Conservation (phyloP, 768 basidiomycete genomes). For the Neoboletus subvelutipes region DNA sequence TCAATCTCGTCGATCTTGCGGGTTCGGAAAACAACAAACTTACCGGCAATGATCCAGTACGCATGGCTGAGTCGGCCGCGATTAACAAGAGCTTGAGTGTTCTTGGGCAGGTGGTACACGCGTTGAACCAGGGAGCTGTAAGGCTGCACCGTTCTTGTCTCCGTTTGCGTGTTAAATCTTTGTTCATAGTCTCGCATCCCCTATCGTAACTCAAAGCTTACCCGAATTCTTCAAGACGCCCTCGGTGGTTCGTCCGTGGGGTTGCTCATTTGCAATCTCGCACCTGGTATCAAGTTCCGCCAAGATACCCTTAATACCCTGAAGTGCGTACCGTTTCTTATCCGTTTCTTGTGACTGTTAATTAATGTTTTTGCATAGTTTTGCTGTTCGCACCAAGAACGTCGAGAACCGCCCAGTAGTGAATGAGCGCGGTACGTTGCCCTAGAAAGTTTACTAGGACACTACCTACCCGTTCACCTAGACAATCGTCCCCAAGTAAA, state of each 20-base stretch:
- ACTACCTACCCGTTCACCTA: constrained; percentile 23
- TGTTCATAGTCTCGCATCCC: constrained; percentile 67
- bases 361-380: constrained; percentile 42
- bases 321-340: constrained; percentile 51
- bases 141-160: constrained; percentile 19
- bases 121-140: constrained; percentile 71
- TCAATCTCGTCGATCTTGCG: constrained; percentile 86
- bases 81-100: constrained; percentile 90
- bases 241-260: constrained; percentile 80
- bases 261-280: constrained; percentile 82
- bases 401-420: constrained; percentile 80
- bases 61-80: constrained; percentile 85
- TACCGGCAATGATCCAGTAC: constrained; percentile 82
- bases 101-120: constrained; percentile 85
- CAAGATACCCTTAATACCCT: constrained; percentile 89
- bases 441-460: not conserved
- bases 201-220: constrained; percentile 87
- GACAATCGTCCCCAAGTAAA: constrained; percentile 61
- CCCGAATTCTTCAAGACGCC: constrained; percentile 86
- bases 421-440: constrained; percentile 65
- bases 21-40: constrained; percentile 92
- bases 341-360: not conserved
- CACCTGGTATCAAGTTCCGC: constrained; percentile 77
- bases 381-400: constrained; percentile 82
- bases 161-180: constrained; percentile 6